Base-by-base conservation (phyloP, 2,329 filamentous ascomycete species). In the Fusarium xylarioides region DNA sequence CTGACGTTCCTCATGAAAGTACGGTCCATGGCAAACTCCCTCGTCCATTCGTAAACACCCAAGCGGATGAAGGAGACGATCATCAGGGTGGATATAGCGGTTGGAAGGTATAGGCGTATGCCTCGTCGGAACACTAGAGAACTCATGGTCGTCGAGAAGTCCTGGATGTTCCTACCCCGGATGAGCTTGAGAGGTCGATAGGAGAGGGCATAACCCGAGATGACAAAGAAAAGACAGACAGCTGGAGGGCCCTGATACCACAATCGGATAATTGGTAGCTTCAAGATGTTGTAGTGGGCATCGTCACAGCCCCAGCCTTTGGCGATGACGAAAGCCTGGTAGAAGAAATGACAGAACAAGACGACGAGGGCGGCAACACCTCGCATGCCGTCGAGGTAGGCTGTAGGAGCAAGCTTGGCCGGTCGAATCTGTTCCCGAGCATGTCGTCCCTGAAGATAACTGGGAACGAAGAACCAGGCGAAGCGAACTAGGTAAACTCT, bases 141-240 rank as follows among this genome's bases (percentile, higher is more conserved):
- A 38, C 85, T 81, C 78, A 89, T 83, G 26, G 85, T 83, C 26
- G 74, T 80, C 4, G 84, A 80, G 58, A 88, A 83, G 19, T 83
- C 83, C 38, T 82, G 75, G 49, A 79, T 79, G 43, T 74, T 74
- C n/a, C 80, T 79, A 61, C 73, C 80, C 47, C 84, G 83, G 30
- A 82, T 78, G 54, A 87, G 81, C 69, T 84, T 86, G n/a, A 89
- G 74, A 3, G 87, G 86, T 50, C 84, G 84, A 62, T 90, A 85
- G 35, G 86, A 87, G 18, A 91, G 82, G 6, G 88, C 90, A 78
- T 90, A 91, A 26, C 89, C 89, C 1, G 88, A 89, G 49, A 91
- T 87, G 75, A 90, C 86, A 76, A 90, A 91, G 82, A 91, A 91
- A 71, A 90, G 80, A 79, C 86, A 87, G 43, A 91, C 89, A 74